phyloP scores from a whole-genome alignment of 495 filamentous ascomycete species.

The Trichoderma erinaceum region DNA sequence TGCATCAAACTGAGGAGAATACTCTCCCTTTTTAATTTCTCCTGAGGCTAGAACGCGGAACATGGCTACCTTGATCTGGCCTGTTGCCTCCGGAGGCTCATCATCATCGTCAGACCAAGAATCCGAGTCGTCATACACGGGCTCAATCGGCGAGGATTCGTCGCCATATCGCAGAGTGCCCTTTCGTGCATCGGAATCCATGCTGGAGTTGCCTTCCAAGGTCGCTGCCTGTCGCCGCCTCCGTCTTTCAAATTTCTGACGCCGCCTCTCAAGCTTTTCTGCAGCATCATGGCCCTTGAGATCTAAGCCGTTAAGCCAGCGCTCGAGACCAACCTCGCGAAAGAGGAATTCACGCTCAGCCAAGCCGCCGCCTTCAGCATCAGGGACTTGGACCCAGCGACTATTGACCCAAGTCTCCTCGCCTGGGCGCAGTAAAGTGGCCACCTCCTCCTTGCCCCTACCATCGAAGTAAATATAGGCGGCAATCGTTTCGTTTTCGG shows the following conservation, averaged over 20 bases:
- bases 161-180: conserved; percentile 74
- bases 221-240: conserved; percentile 57
- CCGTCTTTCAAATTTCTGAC: conserved; percentile 83
- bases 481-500: conserved; percentile 90
- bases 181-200: conserved; percentile 44
- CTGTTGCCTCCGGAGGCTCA: conserved; percentile 85
- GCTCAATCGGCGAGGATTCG: conserved; percentile 63
- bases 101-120: conserved; percentile 79
- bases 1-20: conserved; percentile 95
- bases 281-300: conserved; percentile 78
- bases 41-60: conserved; percentile 93
- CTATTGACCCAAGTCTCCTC: conserved; percentile 99
- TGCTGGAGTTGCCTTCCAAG: conserved; percentile 42
- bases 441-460: conserved; percentile 90
- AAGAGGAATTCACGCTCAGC: conserved; percentile 97
- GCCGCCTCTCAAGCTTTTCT: conserved; percentile 79
- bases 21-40: conserved; percentile 94
- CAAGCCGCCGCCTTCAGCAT: conserved; percentile 84
- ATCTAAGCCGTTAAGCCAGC: conserved; percentile 92
- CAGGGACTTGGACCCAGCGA: conserved; percentile 90
- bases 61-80: conserved; percentile 96
- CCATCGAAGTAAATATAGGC: conserved; percentile 99
- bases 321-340: conserved; percentile 90
- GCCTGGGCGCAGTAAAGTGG: conserved; percentile 82
- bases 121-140: conserved; percentile 65